Percentiles rank a stretch among this genome's conserved stretches.
These are phyloP conservation scores for Apophysomyces trapeziformis DNA, from an alignment of 371 early-diverging fungal species.

Conservation along the genomic window DNA sequence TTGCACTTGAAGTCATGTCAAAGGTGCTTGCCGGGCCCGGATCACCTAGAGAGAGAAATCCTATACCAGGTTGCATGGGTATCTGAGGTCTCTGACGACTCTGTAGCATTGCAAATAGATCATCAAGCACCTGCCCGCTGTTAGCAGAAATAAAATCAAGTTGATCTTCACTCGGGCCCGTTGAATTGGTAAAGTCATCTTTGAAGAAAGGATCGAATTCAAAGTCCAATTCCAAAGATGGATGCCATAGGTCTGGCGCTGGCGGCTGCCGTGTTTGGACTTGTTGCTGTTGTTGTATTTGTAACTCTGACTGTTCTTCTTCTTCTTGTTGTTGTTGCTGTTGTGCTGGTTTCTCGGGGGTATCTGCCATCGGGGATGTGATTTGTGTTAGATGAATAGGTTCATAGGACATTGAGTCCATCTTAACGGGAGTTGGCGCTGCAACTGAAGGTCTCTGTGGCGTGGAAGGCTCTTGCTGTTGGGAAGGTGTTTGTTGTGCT, in stretches of 20 bases:
- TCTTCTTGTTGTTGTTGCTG: background rate
- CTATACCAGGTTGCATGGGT: slow-evolving; percentile 22
- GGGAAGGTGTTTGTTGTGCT: slow-evolving; percentile 8
- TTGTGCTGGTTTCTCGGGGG: slow-evolving; percentile 6
- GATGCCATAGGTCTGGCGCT: slow-evolving; percentile 5
- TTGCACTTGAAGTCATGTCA: slow-evolving; percentile 1
- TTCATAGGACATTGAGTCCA: too few species aligned
- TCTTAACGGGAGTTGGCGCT: too few species aligned
- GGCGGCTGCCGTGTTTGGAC: slow-evolving; percentile 7
- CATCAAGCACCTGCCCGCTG: slow-evolving; percentile 33
- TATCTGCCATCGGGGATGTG: background rate
- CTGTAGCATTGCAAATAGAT: slow-evolving; percentile 32
- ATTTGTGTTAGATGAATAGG: background rate
- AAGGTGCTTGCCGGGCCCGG: background rate
- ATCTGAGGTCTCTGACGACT: slow-evolving; percentile 33
- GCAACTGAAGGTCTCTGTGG: too few species aligned
- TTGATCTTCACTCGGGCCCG: slow-evolving; percentile 11
- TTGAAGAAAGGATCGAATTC: slow-evolving; percentile 39
- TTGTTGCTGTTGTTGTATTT: slow-evolving; percentile 5
- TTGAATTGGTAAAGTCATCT: slow-evolving; percentile 34
- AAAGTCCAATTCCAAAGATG: slow-evolving; percentile 19
- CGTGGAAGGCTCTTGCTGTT: too few species aligned
- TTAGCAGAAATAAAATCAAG: slow-evolving; percentile 14
- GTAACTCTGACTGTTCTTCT: slow-evolving; percentile 2
- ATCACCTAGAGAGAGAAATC: slow-evolving; percentile 1